These are phyloP conservation scores for Sporothrix protearum DNA, from an alignment of 2,329 filamentous ascomycete genomes.

Conservation along the genomic window DNA sequence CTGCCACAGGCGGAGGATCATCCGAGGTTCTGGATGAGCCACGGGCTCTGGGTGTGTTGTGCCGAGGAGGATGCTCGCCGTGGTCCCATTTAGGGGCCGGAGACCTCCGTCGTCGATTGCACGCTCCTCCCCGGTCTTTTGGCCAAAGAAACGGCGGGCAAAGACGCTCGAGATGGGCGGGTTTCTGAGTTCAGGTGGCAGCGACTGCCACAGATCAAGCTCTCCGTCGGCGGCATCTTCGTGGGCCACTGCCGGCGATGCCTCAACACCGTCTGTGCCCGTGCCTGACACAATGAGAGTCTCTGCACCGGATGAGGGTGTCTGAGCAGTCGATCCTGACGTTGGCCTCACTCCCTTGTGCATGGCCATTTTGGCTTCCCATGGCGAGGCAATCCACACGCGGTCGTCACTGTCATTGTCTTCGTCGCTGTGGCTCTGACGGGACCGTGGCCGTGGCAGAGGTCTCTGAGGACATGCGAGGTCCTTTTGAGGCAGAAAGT, in stretches of 20 bases:
- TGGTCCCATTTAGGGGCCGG: neutral
- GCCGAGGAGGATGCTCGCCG: neutral
- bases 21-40: conserved; percentile 35
- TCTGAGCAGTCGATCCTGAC: neutral
- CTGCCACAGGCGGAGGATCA: conserved; percentile 36
- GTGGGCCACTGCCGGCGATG: neutral
- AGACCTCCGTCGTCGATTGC: neutral
- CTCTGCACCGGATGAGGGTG: neutral
- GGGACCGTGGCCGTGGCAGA: neutral
- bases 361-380: conserved; percentile 20
- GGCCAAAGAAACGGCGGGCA: neutral
- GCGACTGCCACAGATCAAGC: conserved; percentile 9
- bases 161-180: conserved; percentile 17
- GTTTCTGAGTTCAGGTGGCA: conserved; percentile 19
- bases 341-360: neutral
- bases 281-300: neutral
- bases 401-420: conserved; percentile 23
- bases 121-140: neutral
- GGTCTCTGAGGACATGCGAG: neutral
- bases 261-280: neutral
- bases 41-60: neutral
- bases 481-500: conserved; percentile 13
- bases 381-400: conserved; percentile 31
- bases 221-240: neutral
- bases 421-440: neutral